Evolutionary conservation across 257 asterid genomes (phyloP).

Genomic region (Solanum infundibuliforme): DNA sequence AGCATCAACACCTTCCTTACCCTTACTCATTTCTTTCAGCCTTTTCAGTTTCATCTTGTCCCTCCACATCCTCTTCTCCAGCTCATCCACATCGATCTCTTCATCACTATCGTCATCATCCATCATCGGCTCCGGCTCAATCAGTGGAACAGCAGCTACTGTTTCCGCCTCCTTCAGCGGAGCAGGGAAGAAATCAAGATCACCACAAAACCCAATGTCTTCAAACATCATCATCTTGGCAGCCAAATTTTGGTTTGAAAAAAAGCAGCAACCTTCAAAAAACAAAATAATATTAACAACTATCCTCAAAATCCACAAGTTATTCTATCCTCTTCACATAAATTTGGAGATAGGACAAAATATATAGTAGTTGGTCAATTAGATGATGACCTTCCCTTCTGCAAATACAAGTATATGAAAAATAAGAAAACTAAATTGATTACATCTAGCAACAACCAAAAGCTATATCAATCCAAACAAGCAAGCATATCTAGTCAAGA

Average conservation of each 20-base stretch:
- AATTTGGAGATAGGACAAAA: background rate
- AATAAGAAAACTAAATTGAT: background rate
- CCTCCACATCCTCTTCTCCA: constrained; percentile 54
- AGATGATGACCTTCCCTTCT: constrained; percentile 7
- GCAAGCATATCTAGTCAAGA: background rate
- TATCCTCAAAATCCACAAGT: background rate
- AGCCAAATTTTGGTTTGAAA: background rate
- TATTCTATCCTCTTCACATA: background rate
- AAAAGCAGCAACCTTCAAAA: background rate
- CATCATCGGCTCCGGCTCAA: constrained; percentile 18
- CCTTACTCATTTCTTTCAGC: constrained; percentile 36
- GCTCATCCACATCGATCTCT: constrained; percentile 51
- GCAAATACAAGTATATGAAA: background rate
- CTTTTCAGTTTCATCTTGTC: constrained; percentile 44
- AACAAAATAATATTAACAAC: background rate
- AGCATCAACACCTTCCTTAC: constrained; percentile 30
- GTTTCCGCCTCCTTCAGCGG: constrained; percentile 25
- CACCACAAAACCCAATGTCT: constrained; percentile 38
- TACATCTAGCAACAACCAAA: background rate
- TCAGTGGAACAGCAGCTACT: constrained; percentile 11
- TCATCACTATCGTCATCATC: constrained; percentile 53
- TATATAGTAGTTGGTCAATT: background rate
- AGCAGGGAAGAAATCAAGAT: constrained; percentile 45
- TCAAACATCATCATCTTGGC: constrained; percentile 44
- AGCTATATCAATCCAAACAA: background rate